These are phyloP conservation scores for Drosera spatulata DNA, from an alignment of 179 eudicot genomes.

Conservation along the genomic window DNA sequence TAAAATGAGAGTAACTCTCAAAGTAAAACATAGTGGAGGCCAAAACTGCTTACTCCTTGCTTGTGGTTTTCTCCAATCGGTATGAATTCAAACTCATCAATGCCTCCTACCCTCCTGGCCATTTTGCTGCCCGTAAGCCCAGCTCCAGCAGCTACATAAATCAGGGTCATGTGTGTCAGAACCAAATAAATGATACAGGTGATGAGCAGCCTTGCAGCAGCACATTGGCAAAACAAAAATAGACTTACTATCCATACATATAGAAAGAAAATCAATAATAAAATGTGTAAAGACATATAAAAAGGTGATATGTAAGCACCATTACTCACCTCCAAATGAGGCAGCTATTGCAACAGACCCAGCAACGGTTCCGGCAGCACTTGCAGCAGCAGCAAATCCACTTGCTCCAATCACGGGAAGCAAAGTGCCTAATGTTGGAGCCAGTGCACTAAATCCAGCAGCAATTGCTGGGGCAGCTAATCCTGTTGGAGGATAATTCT, in stretches of 20 bases:
- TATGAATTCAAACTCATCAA: conserved; percentile 92
- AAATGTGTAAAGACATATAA: neutral
- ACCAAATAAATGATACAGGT: neutral
- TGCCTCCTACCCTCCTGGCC: conserved; percentile 87
- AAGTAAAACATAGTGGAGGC: conserved; percentile 1
- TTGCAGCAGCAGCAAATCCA: conserved; percentile 96
- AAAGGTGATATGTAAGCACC: neutral
- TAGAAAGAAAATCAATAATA: too few relatives aligned
- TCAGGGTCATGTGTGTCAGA: conserved; percentile 3
- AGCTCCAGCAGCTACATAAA: conserved; percentile 86
- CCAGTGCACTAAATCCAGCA: conserved; percentile 93
- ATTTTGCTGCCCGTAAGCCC: conserved; percentile 89
- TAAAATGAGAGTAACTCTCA: conserved; percentile 1
- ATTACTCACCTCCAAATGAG: conserved; percentile 81
- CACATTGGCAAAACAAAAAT: too few relatives aligned
- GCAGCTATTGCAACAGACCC: conserved; percentile 99
- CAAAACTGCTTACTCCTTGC: conserved; percentile 72
- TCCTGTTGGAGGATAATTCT: conserved; percentile 41
- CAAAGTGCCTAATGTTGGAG: conserved; percentile 88
- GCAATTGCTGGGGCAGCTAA: conserved; percentile 99
- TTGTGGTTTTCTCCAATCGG: conserved; percentile 82
- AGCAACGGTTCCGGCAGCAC: conserved; percentile 92
- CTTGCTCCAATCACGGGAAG: conserved; percentile 91
- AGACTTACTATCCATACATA: too few relatives aligned
- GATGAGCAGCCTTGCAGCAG: too few relatives aligned